Evolutionary conservation across 345 rosid genomes (phyloP).

Genomic region (Corchorus olitorius): DNA sequence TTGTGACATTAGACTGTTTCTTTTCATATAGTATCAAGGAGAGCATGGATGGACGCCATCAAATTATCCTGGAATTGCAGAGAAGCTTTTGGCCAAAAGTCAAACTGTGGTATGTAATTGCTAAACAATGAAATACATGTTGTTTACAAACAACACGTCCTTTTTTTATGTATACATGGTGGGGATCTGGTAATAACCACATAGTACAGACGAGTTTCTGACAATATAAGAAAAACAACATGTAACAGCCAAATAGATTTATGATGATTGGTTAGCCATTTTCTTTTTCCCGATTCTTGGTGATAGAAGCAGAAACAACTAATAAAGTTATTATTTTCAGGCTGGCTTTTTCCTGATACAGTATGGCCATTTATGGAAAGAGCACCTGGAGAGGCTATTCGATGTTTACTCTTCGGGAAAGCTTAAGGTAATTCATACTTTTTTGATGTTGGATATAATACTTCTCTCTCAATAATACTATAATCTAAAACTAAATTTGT

Average conservation of each 20-base stretch:
- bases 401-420: slow-evolving; percentile 71
- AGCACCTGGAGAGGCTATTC: slow-evolving; percentile 68
- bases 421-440: slow-evolving; percentile 64
- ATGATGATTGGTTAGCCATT: neutral
- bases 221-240: neutral
- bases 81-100: slow-evolving; percentile 91
- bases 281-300: neutral
- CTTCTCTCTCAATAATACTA: neutral
- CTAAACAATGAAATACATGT: slow-evolving; percentile 10
- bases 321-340: slow-evolving; percentile 44
- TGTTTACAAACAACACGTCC: neutral
- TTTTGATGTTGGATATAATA: slow-evolving; percentile 7
- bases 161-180: neutral
- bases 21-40: slow-evolving; percentile 76
- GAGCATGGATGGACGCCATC: slow-evolving; percentile 87
- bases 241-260: neutral
- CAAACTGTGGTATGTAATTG: slow-evolving; percentile 85
- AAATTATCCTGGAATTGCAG: slow-evolving; percentile 85
- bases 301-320: neutral
- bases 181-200: neutral
- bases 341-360: slow-evolving; percentile 90
- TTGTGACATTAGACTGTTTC: neutral
- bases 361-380: slow-evolving; percentile 74
- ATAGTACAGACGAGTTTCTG: neutral
- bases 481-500: neutral